Percentiles rank a stretch among this genome's conserved stretches.
phyloP scores from a whole-genome alignment of 257 asterid genomes.

The Rubia yunnanensis region DNA sequence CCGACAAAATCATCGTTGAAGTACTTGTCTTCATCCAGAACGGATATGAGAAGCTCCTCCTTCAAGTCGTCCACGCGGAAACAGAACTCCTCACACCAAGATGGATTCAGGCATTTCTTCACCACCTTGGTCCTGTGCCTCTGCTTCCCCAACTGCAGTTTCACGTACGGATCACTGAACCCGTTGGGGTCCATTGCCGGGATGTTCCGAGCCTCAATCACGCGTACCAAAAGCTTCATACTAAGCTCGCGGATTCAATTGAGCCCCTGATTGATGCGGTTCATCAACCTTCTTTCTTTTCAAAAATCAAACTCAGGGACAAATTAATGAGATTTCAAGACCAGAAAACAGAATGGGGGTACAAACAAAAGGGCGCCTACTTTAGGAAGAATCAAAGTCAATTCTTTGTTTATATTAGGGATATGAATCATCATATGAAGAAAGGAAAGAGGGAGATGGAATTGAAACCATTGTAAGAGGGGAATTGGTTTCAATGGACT shows the following conservation, averaged over 20 bases:
- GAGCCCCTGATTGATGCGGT: too few species aligned
- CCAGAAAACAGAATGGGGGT: background rate
- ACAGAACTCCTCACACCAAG: slow-evolving; percentile 91
- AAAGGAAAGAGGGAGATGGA: background rate
- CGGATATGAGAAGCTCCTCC: slow-evolving; percentile 67
- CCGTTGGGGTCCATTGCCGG: slow-evolving; percentile 91
- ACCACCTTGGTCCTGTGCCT: slow-evolving; percentile 69
- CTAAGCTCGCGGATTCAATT: background rate
- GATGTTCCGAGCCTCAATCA: slow-evolving; percentile 69
- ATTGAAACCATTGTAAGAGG: background rate
- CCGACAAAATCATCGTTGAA: slow-evolving; percentile 90
- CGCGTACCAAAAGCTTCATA: slow-evolving; percentile 90
- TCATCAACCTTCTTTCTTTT: background rate
- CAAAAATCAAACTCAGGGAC: background rate
- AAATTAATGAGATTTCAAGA: slow-evolving; percentile 11
- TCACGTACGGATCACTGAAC: slow-evolving; percentile 89
- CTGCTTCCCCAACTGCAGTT: slow-evolving; percentile 78
- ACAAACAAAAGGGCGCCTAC: background rate
- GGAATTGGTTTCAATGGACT: background rate
- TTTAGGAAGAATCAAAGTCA: background rate
- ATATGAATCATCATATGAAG: background rate
- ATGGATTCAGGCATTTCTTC: slow-evolving; percentile 77
- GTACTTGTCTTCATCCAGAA: slow-evolving; percentile 89
- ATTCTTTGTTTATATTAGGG: background rate
- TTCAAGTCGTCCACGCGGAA: slow-evolving; percentile 78